Evolutionary conservation across 23 red algal genomes (phyloP).

Genomic region (Porphyridium purpureum): DNA sequence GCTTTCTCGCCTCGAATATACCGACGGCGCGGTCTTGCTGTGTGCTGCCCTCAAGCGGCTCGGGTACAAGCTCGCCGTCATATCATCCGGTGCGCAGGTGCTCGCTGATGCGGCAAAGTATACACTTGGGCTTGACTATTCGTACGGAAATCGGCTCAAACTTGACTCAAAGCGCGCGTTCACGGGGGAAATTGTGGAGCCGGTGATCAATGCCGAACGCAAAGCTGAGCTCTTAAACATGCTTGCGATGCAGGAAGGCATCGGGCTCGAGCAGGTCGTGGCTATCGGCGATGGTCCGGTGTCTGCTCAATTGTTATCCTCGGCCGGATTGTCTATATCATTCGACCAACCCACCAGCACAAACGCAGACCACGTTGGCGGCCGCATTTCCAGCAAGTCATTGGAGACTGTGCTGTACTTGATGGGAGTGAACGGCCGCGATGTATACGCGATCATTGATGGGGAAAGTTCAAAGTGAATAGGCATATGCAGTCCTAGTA

Average conservation of each 20-base stretch:
- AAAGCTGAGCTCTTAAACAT: conserved; percentile 78
- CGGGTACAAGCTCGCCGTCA: conserved; percentile 66
- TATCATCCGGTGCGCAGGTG: conserved; percentile 49
- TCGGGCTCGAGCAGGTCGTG: conserved; percentile 71
- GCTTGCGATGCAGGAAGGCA: conserved; percentile 87
- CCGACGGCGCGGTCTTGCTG: conserved; percentile 51
- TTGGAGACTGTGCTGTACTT: conserved; percentile 65
- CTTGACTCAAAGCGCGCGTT: conserved; percentile 37
- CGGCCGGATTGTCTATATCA: conserved; percentile 65
- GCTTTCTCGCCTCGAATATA: conserved; percentile 14
- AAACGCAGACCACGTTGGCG: conserved; percentile 15
- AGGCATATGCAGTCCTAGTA: too few species aligned
- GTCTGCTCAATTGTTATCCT: conserved; percentile 53
- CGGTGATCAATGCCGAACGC: conserved; percentile 63
- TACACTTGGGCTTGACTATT: conserved; percentile 59
- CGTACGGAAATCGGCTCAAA: conserved; percentile 63
- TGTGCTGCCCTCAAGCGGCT: conserved; percentile 57
- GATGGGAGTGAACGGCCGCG: conserved; percentile 58
- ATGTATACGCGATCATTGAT: too few species aligned
- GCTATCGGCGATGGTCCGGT: conserved; percentile 95
- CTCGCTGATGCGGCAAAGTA: conserved; percentile 53
- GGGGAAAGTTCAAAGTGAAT: too few species aligned
- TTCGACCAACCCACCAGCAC: conserved; percentile 74
- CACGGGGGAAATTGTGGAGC: conserved; percentile 38
- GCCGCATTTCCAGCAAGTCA: conserved; percentile 42